Base-by-base conservation (phyloP, 305 asterid species). In the Nicotiana rustica region DNA sequence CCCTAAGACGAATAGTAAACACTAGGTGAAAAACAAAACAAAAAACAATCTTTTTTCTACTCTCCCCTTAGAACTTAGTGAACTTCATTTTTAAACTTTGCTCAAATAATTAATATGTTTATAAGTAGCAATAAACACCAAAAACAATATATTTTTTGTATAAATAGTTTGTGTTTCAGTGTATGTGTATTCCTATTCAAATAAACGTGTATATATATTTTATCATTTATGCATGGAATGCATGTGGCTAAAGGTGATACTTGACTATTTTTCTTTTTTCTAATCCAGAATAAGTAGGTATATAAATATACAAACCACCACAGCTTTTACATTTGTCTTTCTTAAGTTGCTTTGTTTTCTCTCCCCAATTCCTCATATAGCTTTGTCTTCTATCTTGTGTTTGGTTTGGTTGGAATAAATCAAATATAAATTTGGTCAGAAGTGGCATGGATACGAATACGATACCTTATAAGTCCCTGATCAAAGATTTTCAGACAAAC, bases 361-460 rank as follows among this genome's bases (percentile, higher is more conserved):
- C 52, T 25, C 55, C 44, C 64, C 15, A 47, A 14, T 49, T 14
- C 79, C 64, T 73, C 21, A 13, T 47, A 12, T 73, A 67, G 85
- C 85, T 82, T 86, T 91, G 90, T 89, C 91, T 88, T 87, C 84
- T 86, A 83, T 88, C 82, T 83, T 84, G 56, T 78, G 77, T 71
- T 86, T 86, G 82, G 84, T 82, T 49, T 49, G 38, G 82, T 31
- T 41, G 73, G 55, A 81, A 76, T 67, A 52, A 67, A 77, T 66
- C 78, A 57, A 67, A 60, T 81, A 17, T 35, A 36, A 81, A 8
- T 19, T 78, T 75, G 79, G 79, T 75, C 44, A 13, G 79, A 18
- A 33, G 18, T 80, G 62, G 83, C 25, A 25, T 25, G 25, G 25
- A 25, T 25, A 25, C 25, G 25, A 25, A 80, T 79, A 64, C 44